Conservation (phyloP, 352 stramenopile species). For the Phytophthora cajani region DNA sequence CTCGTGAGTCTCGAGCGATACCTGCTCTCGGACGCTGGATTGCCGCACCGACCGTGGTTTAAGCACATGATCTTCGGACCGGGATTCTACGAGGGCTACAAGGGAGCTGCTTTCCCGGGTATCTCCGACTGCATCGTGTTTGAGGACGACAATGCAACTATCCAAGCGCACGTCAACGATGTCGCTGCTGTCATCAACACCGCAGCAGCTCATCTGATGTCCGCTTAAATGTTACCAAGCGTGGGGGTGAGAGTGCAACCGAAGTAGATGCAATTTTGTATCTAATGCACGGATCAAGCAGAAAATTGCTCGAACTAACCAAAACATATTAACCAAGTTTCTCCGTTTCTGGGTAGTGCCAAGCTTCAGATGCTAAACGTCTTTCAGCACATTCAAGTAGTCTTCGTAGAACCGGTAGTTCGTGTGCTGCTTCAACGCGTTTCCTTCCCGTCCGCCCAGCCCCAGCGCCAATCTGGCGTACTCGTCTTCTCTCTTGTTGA, state of each 20-base stretch:
- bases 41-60: slow-evolving; percentile 50
- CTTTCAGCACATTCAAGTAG: neutral
- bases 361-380: too few relatives aligned
- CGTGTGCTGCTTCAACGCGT: neutral
- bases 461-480: neutral
- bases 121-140: slow-evolving; percentile 35
- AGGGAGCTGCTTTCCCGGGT: slow-evolving; percentile 34
- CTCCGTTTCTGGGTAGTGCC: neutral
- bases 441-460: neutral
- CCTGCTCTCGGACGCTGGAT: slow-evolving; percentile 35
- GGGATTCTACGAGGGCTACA: slow-evolving; percentile 51
- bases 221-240: neutral
- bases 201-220: slow-evolving; percentile 43
- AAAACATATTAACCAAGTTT: neutral
- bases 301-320: neutral
- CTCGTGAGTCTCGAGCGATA: slow-evolving; percentile 42
- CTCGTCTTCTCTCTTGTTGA: neutral
- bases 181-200: slow-evolving; percentile 35
- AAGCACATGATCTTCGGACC: slow-evolving; percentile 53
- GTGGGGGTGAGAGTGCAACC: neutral
- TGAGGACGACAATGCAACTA: slow-evolving; percentile 27
- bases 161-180: slow-evolving; percentile 42
- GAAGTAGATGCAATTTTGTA: slow-evolving; percentile 4
- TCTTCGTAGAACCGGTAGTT: neutral
- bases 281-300: neutral